These are phyloP conservation scores for Penicillium capsulatum DNA, from an alignment of 2,329 filamentous ascomycete genomes.

Conservation along the genomic window DNA sequence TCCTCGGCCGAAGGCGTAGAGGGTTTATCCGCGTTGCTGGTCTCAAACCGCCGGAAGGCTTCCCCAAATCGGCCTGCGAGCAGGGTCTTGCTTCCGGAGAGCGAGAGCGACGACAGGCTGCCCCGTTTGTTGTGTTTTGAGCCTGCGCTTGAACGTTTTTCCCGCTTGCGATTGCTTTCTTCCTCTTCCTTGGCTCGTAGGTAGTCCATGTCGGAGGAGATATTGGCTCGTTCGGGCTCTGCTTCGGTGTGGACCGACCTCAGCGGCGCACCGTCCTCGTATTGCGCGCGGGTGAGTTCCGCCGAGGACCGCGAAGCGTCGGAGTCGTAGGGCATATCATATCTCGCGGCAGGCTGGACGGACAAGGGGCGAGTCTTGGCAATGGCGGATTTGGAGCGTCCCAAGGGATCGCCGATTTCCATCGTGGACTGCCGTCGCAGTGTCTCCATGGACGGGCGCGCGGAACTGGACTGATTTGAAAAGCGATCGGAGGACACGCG, in stretches of 20 bases:
- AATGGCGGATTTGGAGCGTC: slow-evolving; percentile 61
- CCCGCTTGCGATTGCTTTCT: slow-evolving; percentile 55
- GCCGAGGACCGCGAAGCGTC: slow-evolving; percentile 53
- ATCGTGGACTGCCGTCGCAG: slow-evolving; percentile 57
- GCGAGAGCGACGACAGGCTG: slow-evolving; percentile 64
- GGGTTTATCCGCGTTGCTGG: slow-evolving; percentile 41
- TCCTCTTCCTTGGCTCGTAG: slow-evolving; percentile 68
- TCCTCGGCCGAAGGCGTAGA: slow-evolving; percentile 42
- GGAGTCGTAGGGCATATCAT: slow-evolving; percentile 76
- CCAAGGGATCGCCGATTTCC: slow-evolving; percentile 58
- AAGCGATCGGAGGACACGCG: slow-evolving; percentile 47
- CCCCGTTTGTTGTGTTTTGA: slow-evolving; percentile 65
- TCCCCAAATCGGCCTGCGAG: slow-evolving; percentile 88
- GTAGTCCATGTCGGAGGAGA: slow-evolving; percentile 78
- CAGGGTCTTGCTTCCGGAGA: slow-evolving; percentile 73
- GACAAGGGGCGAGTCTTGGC: slow-evolving; percentile 70
- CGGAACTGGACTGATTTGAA: slow-evolving; percentile 54
- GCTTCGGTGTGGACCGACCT: slow-evolving; percentile 34
- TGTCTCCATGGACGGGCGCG: slow-evolving; percentile 67
- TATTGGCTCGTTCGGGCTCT: slow-evolving; percentile 48
- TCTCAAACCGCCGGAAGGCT: slow-evolving; percentile 88
- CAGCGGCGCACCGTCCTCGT: slow-evolving; percentile 35
- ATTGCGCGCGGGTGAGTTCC: slow-evolving; percentile 32
- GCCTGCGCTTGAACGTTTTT: slow-evolving; percentile 54
- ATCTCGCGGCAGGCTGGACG: slow-evolving; percentile 74